phyloP scores from a whole-genome alignment of 129 eudicot species.

The Kitagawia praeruptora region DNA sequence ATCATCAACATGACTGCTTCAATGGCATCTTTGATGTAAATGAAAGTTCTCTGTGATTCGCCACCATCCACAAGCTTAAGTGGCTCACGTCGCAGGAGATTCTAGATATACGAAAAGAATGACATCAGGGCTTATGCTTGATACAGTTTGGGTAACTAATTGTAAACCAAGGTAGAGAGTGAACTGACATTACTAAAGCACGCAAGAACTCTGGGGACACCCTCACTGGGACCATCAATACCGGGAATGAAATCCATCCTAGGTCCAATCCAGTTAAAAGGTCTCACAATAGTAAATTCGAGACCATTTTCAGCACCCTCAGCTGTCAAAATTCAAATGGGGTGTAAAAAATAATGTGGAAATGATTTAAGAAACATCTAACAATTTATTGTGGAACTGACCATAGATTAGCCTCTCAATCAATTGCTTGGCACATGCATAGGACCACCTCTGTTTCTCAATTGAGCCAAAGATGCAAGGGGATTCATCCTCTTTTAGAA shows the following conservation, averaged over 20 bases:
- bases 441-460: conserved; percentile 80
- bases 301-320: conserved; percentile 99
- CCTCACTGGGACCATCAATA: conserved; percentile 98
- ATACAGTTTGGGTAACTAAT: conserved; percentile 7
- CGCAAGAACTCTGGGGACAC: conserved; percentile 95
- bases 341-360: neutral
- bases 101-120: conserved; percentile 25
- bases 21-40: conserved; percentile 93
- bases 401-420: conserved; percentile 75
- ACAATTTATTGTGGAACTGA: conserved; percentile 12
- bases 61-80: conserved; percentile 98
- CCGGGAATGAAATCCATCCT: conserved; percentile 99
- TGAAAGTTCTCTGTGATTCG: conserved; percentile 86
- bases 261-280: conserved; percentile 99
- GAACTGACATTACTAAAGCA: conserved; percentile 85
- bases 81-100: conserved; percentile 89
- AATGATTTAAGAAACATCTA: neutral
- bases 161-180: neutral
- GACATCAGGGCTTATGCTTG: neutral
- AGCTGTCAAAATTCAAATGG: conserved; percentile 31
- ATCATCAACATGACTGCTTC: conserved; percentile 97
- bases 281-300: conserved; percentile 94
- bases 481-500: conserved; percentile 73
- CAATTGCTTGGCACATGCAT: conserved; percentile 72
- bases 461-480: conserved; percentile 98